These are phyloP conservation scores for Podospora pseudoanserina DNA, from an alignment of 495 filamentous ascomycete species.

Conservation along the genomic window DNA sequence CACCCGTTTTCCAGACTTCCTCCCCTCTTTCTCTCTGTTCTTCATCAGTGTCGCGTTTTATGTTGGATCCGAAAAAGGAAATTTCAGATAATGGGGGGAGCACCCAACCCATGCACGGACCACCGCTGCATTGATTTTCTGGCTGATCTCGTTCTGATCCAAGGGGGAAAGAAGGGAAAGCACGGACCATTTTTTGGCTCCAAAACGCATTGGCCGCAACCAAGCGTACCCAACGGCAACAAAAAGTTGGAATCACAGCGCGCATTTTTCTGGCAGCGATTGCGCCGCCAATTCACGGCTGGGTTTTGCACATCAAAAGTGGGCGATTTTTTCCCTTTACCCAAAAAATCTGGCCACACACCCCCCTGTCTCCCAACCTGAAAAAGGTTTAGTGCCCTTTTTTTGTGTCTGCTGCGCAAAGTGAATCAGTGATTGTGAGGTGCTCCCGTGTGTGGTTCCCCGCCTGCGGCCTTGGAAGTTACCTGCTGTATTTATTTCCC, in stretches of 20 bases:
- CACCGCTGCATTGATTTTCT: not conserved
- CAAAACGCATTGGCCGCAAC: conserved; percentile 21
- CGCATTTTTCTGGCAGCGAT: conserved; percentile 12
- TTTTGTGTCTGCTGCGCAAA: not conserved
- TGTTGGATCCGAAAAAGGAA: not conserved
- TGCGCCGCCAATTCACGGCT: not conserved
- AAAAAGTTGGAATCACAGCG: not conserved
- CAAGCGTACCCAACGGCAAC: conserved; percentile 10
- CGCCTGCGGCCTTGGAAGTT: not conserved
- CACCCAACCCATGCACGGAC: conserved; percentile 6
- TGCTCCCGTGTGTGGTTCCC: not conserved
- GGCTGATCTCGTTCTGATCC: not conserved
- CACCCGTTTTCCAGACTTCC: not conserved
- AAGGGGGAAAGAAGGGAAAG: not conserved
- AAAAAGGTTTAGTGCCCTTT: conserved; percentile 31
- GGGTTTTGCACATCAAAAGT: conserved; percentile 20
- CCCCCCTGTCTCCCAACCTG: conserved; percentile 15
- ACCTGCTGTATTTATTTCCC: not conserved
- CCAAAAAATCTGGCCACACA: conserved; percentile 13
- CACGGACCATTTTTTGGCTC: conserved; percentile 16
- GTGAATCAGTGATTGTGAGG: conserved; percentile 19
- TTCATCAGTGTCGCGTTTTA: not conserved
- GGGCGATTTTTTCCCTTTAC: conserved; percentile 6
- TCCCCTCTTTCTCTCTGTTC: not conserved
- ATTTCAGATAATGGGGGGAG: not conserved